These are phyloP conservation scores for Tulasnella sp. DNA, from an alignment of 768 basidiomycete genomes.

Conservation along the genomic window DNA sequence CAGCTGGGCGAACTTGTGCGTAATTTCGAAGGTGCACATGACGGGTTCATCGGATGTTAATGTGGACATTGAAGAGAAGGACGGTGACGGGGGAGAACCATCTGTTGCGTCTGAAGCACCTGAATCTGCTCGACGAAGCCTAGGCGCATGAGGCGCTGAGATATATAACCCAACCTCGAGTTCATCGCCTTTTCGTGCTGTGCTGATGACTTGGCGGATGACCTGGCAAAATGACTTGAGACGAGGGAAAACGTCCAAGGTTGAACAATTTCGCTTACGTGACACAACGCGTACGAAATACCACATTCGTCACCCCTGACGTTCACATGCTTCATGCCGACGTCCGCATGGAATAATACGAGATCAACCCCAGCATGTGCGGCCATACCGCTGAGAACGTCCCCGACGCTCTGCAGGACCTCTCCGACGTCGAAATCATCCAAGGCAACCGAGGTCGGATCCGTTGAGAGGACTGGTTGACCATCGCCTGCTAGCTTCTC, in stretches of 20 bases:
- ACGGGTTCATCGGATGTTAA: conserved; percentile 30
- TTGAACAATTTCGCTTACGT: conserved; percentile 46
- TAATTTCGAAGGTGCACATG: conserved; percentile 48
- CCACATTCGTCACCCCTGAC: conserved; percentile 81
- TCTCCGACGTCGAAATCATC: conserved; percentile 90
- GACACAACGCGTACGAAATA: conserved; percentile 66
- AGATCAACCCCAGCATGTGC: conserved; percentile 80
- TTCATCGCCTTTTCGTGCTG: conserved; percentile 62
- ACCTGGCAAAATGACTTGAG: conserved; percentile 39
- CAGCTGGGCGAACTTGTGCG: conserved; percentile 35
- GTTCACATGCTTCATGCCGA: conserved; percentile 74
- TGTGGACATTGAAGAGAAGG: conserved; percentile 18
- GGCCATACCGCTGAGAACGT: conserved; percentile 74
- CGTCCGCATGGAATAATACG: conserved; percentile 83
- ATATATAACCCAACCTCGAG: conserved; percentile 76
- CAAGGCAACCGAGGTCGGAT: conserved; percentile 15
- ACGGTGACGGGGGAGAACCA: conserved; percentile 24
- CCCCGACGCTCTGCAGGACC: conserved; percentile 78
- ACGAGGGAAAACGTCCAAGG: background rate
- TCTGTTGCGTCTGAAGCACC: conserved; percentile 21
- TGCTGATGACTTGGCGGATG: conserved; percentile 67
- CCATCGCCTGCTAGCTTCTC: background rate
- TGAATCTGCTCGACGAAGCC: conserved; percentile 19
- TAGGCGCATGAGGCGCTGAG: conserved; percentile 19
- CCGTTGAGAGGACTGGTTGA: background rate